Evolutionary conservation across 805 yeast species (phyloP).

Genomic region (Starmerella asiatica): DNA sequence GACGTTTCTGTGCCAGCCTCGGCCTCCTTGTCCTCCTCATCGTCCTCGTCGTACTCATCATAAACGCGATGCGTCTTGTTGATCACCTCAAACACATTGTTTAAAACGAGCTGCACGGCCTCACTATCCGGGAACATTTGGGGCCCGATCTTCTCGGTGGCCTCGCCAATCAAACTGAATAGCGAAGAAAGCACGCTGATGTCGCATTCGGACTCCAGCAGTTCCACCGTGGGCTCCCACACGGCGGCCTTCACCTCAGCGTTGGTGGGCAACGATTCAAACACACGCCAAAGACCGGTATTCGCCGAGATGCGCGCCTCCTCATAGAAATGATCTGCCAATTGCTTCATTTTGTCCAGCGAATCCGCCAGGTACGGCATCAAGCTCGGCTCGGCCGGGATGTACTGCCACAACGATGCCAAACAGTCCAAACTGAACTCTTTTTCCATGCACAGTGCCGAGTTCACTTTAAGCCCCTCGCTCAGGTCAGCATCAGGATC

Average conservation of each 20-base stretch:
- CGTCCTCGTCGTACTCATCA: slow-evolving; percentile 37
- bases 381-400: slow-evolving; percentile 34
- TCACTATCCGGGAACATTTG: slow-evolving; percentile 44
- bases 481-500: slow-evolving; percentile 30
- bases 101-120: slow-evolving; percentile 53
- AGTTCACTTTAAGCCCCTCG: slow-evolving; percentile 71
- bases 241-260: slow-evolving; percentile 50
- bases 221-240: slow-evolving; percentile 48
- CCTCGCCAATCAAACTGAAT: slow-evolving; percentile 58
- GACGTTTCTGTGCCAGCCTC: slow-evolving; percentile 44
- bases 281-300: slow-evolving; percentile 69
- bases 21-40: slow-evolving; percentile 38
- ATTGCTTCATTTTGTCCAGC: slow-evolving; percentile 46
- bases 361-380: slow-evolving; percentile 14
- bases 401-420: slow-evolving; percentile 64
- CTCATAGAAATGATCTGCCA: slow-evolving; percentile 65
- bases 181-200: slow-evolving; percentile 65
- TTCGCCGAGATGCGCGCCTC: slow-evolving; percentile 85
- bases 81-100: slow-evolving; percentile 56
- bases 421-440: slow-evolving; percentile 85
- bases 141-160: slow-evolving; percentile 59
- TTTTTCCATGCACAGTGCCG: slow-evolving; percentile 90
- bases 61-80: slow-evolving; percentile 56
- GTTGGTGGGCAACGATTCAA: slow-evolving; percentile 52
- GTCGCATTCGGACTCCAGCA: slow-evolving; percentile 70